Evolutionary conservation across 2,329 filamentous ascomycete genomes (phyloP), one percentile per base, ranked within the genome.

Genomic region (Claviceps arundinis): DNA sequence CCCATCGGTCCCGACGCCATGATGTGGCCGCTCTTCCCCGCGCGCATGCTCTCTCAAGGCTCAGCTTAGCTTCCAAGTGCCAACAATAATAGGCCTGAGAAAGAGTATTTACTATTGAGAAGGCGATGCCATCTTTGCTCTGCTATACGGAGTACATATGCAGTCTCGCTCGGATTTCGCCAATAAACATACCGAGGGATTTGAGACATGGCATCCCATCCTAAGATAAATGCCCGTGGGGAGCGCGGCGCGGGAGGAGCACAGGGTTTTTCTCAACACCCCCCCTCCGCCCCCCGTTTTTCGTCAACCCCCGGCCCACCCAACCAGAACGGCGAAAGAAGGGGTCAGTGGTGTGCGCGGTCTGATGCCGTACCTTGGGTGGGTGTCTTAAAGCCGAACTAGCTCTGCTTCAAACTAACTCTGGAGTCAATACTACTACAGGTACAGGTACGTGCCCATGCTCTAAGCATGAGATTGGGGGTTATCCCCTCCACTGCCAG

Each of bases 401-500:
- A 50, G 51, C 51, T 46, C 19, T 49, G 51, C 41, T 46, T 48
- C 13, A 40, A 34, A 47, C 43, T 47, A 52, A 52, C 24, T 43
- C n/a, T 41, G 34, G 19, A 37, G 45, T n/a, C n/a, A 26, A 14
- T 52, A 43, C 38, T 51, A 17, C n/a, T 30, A 40, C 47, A 48
- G 19, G 22, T 41, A 37, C 47, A 48, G 19, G 22, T 41, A 37
- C 47, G 43, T 52, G 48, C 43, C 52, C 51, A 48, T 54, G 43
- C n/a, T 47, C 46, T 49, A 30, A 40, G 37, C 51, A 37, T 48
- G 51, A 48, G 45, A 49, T 44, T 22, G 38, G 50, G 46, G 50
- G 40, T 56, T 37, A 54, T 55, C 52, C 50, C 50, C 52, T 52
- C 47, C 51, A 47, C 45, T 47, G 47, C 40, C 50, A 45, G 49